Conservation (phyloP, 495 filamentous ascomycete genomes). For the Trichoderma orchidacearum region DNA sequence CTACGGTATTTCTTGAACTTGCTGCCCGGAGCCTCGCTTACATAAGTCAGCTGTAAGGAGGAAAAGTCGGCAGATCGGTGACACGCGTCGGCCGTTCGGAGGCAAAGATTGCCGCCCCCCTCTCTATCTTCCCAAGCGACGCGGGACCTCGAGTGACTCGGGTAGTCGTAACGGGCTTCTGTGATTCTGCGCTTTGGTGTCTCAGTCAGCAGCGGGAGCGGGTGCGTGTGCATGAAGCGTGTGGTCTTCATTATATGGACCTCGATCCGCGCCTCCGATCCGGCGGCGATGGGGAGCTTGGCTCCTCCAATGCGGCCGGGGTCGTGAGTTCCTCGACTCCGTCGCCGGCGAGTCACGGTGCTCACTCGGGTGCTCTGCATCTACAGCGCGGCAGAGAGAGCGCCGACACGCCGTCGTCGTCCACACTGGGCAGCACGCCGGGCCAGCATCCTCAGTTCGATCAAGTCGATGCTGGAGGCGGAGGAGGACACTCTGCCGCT, state of each 20-base stretch:
- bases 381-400: background rate
- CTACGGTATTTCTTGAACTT: background rate
- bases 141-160: no score
- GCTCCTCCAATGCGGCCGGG: background rate
- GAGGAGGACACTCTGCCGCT: background rate
- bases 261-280: background rate
- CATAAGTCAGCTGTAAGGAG: background rate
- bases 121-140: background rate
- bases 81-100: background rate
- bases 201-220: background rate
- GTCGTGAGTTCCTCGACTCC: background rate
- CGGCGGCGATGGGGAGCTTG: background rate
- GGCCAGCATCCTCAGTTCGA: background rate
- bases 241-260: background rate
- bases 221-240: background rate
- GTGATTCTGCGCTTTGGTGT: no score
- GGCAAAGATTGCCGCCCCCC: background rate
- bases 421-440: background rate
- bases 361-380: background rate
- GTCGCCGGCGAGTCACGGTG: background rate
- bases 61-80: background rate
- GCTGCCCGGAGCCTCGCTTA: no score
- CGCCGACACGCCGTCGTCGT: slow-evolving; percentile 1
- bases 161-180: no score
- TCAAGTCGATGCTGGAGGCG: background rate